Conservation (phyloP, 192 early-diverging fungal genomes). For the Entomortierella chlamydospora region DNA sequence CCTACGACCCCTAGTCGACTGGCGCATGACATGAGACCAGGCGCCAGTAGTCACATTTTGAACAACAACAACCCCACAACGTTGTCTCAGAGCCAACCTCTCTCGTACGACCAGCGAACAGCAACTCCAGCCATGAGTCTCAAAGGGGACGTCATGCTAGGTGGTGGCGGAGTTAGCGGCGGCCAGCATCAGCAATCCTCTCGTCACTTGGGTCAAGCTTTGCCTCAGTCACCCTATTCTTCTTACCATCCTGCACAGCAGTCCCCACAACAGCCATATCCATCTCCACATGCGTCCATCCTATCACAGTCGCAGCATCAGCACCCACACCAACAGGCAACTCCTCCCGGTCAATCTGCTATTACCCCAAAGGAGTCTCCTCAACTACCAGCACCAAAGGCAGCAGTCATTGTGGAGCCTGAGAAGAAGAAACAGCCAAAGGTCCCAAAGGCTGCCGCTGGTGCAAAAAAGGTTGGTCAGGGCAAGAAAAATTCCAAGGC, state of each 20-base stretch:
- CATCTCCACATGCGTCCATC: constrained; percentile 42
- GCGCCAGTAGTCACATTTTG: constrained; percentile 23
- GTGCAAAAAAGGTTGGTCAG: constrained; percentile 29
- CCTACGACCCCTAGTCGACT: constrained; percentile 27
- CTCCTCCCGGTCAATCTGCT: constrained; percentile 41
- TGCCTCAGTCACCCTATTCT: constrained; percentile 47
- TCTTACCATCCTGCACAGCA: constrained; percentile 45
- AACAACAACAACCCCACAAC: constrained; percentile 34
- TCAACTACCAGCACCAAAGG: constrained; percentile 41
- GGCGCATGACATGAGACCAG: constrained; percentile 25
- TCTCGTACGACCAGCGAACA: constrained; percentile 41
- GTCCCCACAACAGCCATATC: constrained; percentile 49
- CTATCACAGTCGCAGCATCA: constrained; percentile 45
- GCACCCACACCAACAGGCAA: constrained; percentile 46
- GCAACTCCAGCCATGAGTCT: constrained; percentile 30
- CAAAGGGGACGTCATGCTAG: constrained; percentile 44
- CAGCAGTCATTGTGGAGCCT: constrained; percentile 20
- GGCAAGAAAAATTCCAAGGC: constrained; percentile 34
- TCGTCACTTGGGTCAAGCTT: constrained; percentile 27
- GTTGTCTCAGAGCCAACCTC: constrained; percentile 38
- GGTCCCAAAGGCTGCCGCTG: constrained; percentile 33
- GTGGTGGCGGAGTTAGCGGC: constrained; percentile 22
- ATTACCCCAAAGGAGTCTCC: constrained; percentile 51
- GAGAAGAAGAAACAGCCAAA: constrained; percentile 51
- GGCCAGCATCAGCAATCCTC: constrained; percentile 29